phyloP scores from a whole-genome alignment of 306 rosid species.

The Dryas drummondii region DNA sequence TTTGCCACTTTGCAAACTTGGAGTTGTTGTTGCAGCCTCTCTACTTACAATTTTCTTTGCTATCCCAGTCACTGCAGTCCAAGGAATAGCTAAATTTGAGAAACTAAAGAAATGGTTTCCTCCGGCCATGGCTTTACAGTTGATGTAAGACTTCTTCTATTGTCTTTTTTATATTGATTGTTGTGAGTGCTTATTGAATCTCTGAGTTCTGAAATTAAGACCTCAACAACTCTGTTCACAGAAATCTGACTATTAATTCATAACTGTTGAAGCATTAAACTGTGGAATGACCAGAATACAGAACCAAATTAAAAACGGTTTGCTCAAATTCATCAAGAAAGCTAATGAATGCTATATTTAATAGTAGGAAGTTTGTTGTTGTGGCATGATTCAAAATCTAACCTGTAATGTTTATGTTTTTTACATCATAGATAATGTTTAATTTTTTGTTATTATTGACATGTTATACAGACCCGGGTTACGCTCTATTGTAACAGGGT shows the following conservation, averaged over 20 bases:
- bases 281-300: background rate
- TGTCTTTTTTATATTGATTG: slow-evolving; percentile 1
- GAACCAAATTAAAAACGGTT: background rate
- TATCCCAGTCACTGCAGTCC: slow-evolving; percentile 89
- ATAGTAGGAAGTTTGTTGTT: background rate
- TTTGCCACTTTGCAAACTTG: slow-evolving; percentile 62
- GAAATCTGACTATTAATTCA: background rate
- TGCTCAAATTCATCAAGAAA: background rate
- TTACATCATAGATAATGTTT: background rate
- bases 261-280: background rate
- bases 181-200: background rate
- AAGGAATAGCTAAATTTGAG: slow-evolving; percentile 91
- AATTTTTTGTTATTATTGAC: slow-evolving; percentile 25
- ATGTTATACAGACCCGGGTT: slow-evolving; percentile 74
- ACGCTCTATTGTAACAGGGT: slow-evolving; percentile 82
- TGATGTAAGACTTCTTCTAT: slow-evolving; percentile 55
- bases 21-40: slow-evolving; percentile 62
- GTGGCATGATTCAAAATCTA: background rate
- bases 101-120: slow-evolving; percentile 92
- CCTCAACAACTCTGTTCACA: background rate
- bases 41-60: slow-evolving; percentile 81
- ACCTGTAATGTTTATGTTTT: background rate
- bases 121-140: slow-evolving; percentile 78
- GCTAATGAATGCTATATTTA: background rate
- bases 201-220: background rate